Percentiles rank a stretch among this genome's conserved stretches.
Conservation (phyloP, 2,329 filamentous ascomycete genomes). For the Penicillium sp. region DNA sequence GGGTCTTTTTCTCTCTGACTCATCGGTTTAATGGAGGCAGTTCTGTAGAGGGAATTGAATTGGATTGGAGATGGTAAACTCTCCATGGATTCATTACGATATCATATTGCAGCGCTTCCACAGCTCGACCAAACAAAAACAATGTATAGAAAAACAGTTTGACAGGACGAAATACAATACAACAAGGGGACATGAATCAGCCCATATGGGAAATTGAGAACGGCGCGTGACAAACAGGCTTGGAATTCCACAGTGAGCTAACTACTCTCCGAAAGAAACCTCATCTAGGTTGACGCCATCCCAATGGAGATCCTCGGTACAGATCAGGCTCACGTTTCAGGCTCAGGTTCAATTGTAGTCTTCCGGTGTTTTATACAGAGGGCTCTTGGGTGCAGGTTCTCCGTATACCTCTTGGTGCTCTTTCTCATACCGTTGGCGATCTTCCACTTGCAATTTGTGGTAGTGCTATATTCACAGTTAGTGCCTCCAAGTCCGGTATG, state of each 20-base stretch:
- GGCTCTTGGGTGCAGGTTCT: not conserved
- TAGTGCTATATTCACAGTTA: conserved; percentile 29
- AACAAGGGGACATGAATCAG: not conserved
- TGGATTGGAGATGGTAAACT: not conserved
- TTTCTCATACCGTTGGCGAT: conserved; percentile 33
- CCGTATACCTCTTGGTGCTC: conserved; percentile 41
- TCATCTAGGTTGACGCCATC: not conserved
- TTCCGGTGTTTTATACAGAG: not conserved
- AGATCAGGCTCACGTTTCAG: not conserved
- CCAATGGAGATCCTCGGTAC: not conserved
- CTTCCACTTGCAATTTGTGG: conserved; percentile 22
- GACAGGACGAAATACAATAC: not conserved
- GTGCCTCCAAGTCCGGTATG: not conserved
- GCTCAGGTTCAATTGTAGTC: not conserved
- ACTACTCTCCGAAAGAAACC: not conserved
- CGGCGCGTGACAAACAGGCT: not conserved
- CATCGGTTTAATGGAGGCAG: not conserved
- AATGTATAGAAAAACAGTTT: not conserved
- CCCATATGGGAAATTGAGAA: not conserved
- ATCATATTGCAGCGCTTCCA: not conserved
- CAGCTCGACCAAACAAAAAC: not conserved
- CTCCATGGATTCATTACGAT: not conserved
- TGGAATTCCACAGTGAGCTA: not conserved
- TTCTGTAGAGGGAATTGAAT: not conserved
- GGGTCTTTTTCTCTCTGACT: conserved; percentile 2